A percentile compares a stretch with the other conserved stretches of the same genome.
Evolutionary conservation across 2,329 filamentous ascomycete species (phyloP).

Genomic region (Fusarium sp.): DNA sequence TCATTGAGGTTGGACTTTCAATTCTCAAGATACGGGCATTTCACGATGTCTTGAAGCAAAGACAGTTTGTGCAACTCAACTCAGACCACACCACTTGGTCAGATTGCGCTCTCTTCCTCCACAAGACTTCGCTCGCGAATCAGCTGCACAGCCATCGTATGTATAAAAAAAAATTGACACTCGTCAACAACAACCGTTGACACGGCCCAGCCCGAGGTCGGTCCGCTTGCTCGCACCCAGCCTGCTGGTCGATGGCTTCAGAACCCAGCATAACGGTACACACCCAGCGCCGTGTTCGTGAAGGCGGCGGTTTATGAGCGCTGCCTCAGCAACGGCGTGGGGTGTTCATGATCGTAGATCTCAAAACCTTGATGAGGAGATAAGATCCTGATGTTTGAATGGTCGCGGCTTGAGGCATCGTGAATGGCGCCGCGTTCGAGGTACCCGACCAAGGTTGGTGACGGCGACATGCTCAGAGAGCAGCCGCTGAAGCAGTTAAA

Average conservation of each 20-base stretch:
- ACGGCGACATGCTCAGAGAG: background rate
- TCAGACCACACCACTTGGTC: too few relatives aligned
- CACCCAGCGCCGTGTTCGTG: background rate
- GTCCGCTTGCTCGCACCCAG: conserved; percentile 22
- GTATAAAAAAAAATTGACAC: conserved; percentile 20
- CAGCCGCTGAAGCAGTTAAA: background rate
- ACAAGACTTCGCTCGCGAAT: too few relatives aligned
- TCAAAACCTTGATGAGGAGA: background rate
- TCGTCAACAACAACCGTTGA: conserved; percentile 43
- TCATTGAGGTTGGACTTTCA: background rate
- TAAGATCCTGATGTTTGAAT: background rate
- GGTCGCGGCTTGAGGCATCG: background rate
- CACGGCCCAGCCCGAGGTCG: conserved; percentile 31
- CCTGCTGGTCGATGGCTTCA: background rate
- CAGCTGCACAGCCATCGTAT: background rate
- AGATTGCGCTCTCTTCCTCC: background rate
- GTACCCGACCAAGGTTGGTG: background rate
- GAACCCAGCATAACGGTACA: background rate
- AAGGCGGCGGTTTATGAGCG: background rate
- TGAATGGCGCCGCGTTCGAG: background rate
- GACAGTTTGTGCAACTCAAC: background rate
- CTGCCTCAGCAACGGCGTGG: background rate
- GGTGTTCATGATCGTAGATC: background rate
- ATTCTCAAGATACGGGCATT: background rate
- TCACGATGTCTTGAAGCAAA: background rate